Conservation (phyloP, 192 early-diverging fungal genomes). For the Geosiphon pyriformis region DNA sequence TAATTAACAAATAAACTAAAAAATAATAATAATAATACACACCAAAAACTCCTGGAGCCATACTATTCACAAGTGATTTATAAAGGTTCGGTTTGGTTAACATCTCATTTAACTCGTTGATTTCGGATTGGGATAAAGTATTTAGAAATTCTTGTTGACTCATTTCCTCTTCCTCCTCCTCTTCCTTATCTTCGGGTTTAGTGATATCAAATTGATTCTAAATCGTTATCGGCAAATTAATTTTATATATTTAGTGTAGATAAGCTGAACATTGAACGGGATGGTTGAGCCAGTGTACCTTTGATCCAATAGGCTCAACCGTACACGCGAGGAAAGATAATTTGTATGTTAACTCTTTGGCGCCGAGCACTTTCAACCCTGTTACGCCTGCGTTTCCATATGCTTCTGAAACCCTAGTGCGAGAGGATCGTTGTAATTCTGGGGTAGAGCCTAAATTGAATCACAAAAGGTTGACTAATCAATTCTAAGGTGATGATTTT, state of each 20-base stretch:
- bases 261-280: neutral
- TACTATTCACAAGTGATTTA: constrained; percentile 69
- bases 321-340: constrained; percentile 83
- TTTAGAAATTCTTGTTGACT: constrained; percentile 59
- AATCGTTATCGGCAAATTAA: neutral
- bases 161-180: constrained; percentile 50
- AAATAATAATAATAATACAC: constrained; percentile 3
- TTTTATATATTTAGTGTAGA: neutral
- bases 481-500: too few relatives aligned
- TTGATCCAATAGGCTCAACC: constrained; percentile 59
- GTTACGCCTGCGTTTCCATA: constrained; percentile 71
- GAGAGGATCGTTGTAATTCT: constrained; percentile 51
- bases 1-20: constrained; percentile 8
- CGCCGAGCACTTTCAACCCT: constrained; percentile 82
- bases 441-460: constrained; percentile 37
- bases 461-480: too few relatives aligned
- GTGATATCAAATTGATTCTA: too few relatives aligned
- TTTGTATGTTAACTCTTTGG: constrained; percentile 89
- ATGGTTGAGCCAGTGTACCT: constrained; percentile 9
- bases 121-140: constrained; percentile 64
- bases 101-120: constrained; percentile 67
- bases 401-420: constrained; percentile 46
- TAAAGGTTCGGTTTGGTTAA: constrained; percentile 47
- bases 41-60: constrained; percentile 91
- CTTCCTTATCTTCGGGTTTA: too few relatives aligned